Conservation (phyloP, 2,329 filamentous ascomycete species). For the Blumeriella jaapii region DNA sequence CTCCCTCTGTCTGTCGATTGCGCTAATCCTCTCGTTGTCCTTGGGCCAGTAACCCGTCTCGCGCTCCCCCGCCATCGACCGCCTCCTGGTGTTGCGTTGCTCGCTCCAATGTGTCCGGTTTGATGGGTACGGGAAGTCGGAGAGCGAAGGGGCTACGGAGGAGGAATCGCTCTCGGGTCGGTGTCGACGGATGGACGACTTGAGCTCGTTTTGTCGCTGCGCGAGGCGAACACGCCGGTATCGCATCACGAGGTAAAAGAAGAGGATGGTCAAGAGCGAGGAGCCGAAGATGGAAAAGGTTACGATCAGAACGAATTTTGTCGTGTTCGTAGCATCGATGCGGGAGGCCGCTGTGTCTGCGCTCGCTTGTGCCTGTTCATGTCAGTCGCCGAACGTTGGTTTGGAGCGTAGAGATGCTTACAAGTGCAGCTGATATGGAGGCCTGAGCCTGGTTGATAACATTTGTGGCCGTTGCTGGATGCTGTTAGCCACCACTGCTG, state of each 20-base stretch:
- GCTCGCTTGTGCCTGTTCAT: constrained; percentile 6
- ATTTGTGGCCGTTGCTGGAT: constrained; percentile 9
- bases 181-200: constrained; percentile 6
- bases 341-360: constrained; percentile 3
- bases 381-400: constrained; percentile 1
- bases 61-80: background rate
- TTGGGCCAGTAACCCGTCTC: constrained; percentile 1
- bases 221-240: constrained; percentile 6
- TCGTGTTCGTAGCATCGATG: constrained; percentile 10
- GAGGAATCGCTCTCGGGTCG: constrained; percentile 4
- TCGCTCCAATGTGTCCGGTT: constrained; percentile 7
- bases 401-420: background rate
- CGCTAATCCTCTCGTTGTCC: background rate
- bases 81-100: background rate
- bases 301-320: constrained; percentile 12
- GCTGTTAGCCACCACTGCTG: background rate
- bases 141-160: constrained; percentile 3
- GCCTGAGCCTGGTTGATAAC: constrained; percentile 10
- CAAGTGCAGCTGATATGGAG: constrained; percentile 5
- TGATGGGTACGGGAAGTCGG: constrained; percentile 10
- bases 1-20: constrained; percentile 1
- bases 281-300: constrained; percentile 20
- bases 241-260: constrained; percentile 10
- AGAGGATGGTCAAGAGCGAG: constrained; percentile 12
- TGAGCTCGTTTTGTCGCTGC: constrained; percentile 6